Percentiles rank a stretch among this genome's conserved stretches.
phyloP scores from a whole-genome alignment of 2,329 filamentous ascomycete species.

The Chaetothyriales sp. region DNA sequence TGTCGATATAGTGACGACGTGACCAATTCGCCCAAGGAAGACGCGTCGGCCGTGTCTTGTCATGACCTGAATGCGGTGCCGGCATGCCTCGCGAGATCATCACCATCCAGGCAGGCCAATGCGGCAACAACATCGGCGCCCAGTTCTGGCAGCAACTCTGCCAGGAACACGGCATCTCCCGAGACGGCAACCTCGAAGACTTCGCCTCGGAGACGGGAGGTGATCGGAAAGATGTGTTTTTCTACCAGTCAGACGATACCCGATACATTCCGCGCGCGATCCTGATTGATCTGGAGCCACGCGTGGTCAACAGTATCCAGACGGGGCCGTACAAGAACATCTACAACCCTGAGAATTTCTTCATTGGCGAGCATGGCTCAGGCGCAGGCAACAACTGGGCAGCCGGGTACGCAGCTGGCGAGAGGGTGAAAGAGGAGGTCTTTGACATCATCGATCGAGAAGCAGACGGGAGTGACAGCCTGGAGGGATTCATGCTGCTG shows the following conservation, averaged over 20 bases:
- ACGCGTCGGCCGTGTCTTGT: background rate
- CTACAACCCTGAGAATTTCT: constrained; percentile 99
- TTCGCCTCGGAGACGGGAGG: constrained; percentile 60
- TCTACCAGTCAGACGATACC: constrained; percentile 97
- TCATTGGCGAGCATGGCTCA: constrained; percentile 80
- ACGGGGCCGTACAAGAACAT: constrained; percentile 92
- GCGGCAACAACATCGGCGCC: constrained; percentile 42
- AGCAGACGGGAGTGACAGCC: constrained; percentile 90
- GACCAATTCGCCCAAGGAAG: background rate
- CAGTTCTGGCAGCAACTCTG: constrained; percentile 99
- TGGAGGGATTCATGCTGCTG: constrained; percentile 98
- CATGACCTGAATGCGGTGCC: background rate
- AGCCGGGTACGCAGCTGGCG: constrained; percentile 84
- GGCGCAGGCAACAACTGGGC: constrained; percentile 98
- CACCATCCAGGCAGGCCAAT: constrained; percentile 83
- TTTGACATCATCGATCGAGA: constrained; percentile 99
- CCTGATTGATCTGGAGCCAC: constrained; percentile 82
- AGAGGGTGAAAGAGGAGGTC: constrained; percentile 85
- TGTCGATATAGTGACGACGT: background rate
- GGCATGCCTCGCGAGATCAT: constrained; percentile 64
- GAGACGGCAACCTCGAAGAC: constrained; percentile 91
- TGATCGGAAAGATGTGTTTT: constrained; percentile 97
- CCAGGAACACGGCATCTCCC: constrained; percentile 93
- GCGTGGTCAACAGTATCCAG: constrained; percentile 84
- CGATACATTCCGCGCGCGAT: constrained; percentile 95